Percentiles rank a stretch among this genome's conserved stretches.
Evolutionary conservation across 1,139 yeast genomes (phyloP).

Genomic region (Hyphopichia fennica): DNA sequence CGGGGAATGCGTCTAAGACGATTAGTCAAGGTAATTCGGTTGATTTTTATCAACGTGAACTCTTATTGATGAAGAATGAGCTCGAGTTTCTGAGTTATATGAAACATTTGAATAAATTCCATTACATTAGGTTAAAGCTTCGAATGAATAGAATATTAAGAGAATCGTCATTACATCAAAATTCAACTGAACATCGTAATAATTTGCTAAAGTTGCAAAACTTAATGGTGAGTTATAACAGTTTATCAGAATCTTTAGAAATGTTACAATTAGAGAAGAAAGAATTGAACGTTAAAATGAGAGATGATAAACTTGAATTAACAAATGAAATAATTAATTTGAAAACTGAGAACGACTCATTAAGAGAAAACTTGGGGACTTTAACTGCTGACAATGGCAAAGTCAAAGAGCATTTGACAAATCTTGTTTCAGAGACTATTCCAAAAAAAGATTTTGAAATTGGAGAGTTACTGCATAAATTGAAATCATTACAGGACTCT

Average conservation of each 20-base stretch:
- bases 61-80: slow-evolving; percentile 60
- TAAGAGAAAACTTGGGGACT: slow-evolving; percentile 22
- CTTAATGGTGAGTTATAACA: neutral
- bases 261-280: slow-evolving; percentile 12
- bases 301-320: slow-evolving; percentile 6
- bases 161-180: slow-evolving; percentile 9
- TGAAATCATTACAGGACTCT: slow-evolving; percentile 7
- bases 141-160: slow-evolving; percentile 26
- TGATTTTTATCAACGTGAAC: slow-evolving; percentile 57
- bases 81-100: slow-evolving; percentile 60
- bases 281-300: slow-evolving; percentile 6
- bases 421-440: slow-evolving; percentile 14
- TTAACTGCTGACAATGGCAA: slow-evolving; percentile 23
- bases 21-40: slow-evolving; percentile 24
- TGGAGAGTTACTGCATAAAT: slow-evolving; percentile 14
- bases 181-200: slow-evolving; percentile 7
- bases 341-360: slow-evolving; percentile 19
- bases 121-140: slow-evolving; percentile 38
- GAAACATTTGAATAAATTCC: slow-evolving; percentile 50
- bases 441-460: slow-evolving; percentile 28
- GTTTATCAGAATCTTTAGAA: slow-evolving; percentile 5
- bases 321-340: slow-evolving; percentile 9
- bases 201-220: slow-evolving; percentile 5
- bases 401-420: slow-evolving; percentile 13
- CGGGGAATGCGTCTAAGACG: neutral